A percentile compares a stretch with the other conserved stretches of the same genome.
phyloP scores from a whole-genome alignment of 345 rosid species.

The Euphorbia lathyris region DNA sequence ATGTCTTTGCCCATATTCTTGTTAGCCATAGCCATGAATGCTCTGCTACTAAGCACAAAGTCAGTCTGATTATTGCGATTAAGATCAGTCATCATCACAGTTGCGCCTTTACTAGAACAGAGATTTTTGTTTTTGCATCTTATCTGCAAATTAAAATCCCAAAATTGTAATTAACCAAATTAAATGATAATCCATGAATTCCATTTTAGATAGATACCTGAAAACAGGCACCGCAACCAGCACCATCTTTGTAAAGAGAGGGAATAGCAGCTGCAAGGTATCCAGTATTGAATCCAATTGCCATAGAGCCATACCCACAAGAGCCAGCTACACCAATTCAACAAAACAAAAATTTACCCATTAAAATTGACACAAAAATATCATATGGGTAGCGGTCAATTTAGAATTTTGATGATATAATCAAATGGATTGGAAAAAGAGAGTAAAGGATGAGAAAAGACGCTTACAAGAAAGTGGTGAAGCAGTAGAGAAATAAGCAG shows the following conservation, averaged over 20 bases:
- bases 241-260: constrained; percentile 79
- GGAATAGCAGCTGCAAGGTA: constrained; percentile 67
- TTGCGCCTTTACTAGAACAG: constrained; percentile 62
- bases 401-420: no score
- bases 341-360: constrained; percentile 27
- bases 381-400: constrained; percentile 24
- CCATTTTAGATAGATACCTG: constrained; percentile 45
- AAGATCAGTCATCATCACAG: constrained; percentile 66
- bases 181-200: neutral
- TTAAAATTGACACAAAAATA: constrained; percentile 17
- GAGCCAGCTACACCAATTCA: constrained; percentile 68
- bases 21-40: constrained; percentile 78
- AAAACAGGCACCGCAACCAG: constrained; percentile 88
- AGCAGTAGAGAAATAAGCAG: constrained; percentile 59
- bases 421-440: no score
- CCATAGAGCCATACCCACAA: constrained; percentile 80
- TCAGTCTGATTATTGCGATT: constrained; percentile 61
- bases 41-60: constrained; percentile 79
- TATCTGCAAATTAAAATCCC: constrained; percentile 36
- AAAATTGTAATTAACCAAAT: neutral
- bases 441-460: neutral
- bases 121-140: constrained; percentile 62
- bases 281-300: constrained; percentile 59
- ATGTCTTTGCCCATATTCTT: constrained; percentile 42
- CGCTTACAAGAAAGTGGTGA: constrained; percentile 62